Conservation (phyloP, 2,329 filamentous ascomycete species). For the Verticillium zaregamsianum region DNA sequence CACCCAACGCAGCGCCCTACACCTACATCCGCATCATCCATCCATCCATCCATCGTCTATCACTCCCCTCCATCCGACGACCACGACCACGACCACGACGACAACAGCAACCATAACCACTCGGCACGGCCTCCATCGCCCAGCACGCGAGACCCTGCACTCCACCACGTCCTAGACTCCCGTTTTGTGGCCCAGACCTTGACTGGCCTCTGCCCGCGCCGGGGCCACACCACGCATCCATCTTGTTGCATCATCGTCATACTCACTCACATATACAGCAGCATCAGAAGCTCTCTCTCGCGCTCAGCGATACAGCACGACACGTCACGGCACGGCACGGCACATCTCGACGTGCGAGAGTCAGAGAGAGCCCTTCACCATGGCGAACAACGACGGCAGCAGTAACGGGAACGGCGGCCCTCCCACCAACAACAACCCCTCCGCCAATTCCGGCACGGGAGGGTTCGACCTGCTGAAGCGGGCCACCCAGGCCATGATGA, state of each 20-base stretch:
- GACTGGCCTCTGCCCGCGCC: neutral
- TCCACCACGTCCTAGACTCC: neutral
- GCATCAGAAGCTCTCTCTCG: neutral
- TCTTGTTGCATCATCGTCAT: neutral
- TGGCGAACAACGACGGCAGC: constrained; percentile 2
- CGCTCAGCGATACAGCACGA: neutral
- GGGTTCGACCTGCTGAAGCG: constrained; percentile 54
- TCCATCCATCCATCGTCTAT: neutral
- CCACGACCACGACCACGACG: neutral
- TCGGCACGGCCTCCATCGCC: neutral
- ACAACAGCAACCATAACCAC: too few species aligned
- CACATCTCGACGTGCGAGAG: neutral
- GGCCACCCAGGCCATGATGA: constrained; percentile 61
- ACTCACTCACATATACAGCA: neutral
- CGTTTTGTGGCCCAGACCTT: neutral
- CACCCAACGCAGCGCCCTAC: neutral
- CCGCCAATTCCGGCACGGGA: constrained; percentile 33
- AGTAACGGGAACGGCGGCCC: neutral
- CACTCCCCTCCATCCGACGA: neutral
- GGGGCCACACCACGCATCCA: neutral
- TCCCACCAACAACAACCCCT: neutral
- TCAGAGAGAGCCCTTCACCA: neutral
- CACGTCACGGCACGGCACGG: neutral
- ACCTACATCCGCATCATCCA: neutral
- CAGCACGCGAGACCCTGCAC: neutral